phyloP scores from a whole-genome alignment of 1,284 basidiomycete species.

The Fistulinella cinereoalba region DNA sequence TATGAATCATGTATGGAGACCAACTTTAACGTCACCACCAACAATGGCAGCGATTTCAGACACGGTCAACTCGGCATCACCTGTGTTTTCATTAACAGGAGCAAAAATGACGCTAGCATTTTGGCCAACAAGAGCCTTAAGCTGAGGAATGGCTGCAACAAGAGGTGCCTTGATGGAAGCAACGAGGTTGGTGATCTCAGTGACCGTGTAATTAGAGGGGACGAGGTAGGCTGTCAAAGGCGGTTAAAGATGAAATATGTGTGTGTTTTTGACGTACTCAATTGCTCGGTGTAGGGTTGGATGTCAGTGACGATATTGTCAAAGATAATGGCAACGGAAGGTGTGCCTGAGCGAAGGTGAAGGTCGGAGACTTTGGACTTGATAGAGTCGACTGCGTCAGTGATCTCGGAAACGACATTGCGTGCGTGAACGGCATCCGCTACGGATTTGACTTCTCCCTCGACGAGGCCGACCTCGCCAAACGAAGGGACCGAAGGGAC shows the following conservation, averaged over 20 bases:
- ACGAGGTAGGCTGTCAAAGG: conserved; percentile 29
- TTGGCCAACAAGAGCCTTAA: conserved; percentile 37
- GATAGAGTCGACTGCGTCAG: not conserved
- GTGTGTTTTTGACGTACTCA: conserved; percentile 30
- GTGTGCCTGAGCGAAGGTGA: conserved; percentile 7
- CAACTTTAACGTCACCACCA: conserved; percentile 24
- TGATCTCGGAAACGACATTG: not conserved
- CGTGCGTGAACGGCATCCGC: too few species aligned
- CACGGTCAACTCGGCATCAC: conserved; percentile 22
- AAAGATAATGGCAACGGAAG: conserved; percentile 20
- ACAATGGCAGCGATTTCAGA: conserved; percentile 33
- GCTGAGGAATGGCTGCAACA: conserved; percentile 26
- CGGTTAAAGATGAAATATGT: conserved; percentile 3
- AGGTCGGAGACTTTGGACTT: not conserved
- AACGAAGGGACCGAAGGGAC: too few species aligned
- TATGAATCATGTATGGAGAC: not conserved
- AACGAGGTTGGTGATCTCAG: conserved; percentile 29
- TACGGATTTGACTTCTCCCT: too few species aligned
- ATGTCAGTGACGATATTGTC: conserved; percentile 28
- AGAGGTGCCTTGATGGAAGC: conserved; percentile 34
- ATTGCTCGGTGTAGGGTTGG: conserved; percentile 21
- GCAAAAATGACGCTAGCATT: conserved; percentile 33
- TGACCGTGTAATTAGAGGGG: conserved; percentile 31
- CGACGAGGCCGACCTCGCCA: too few species aligned
- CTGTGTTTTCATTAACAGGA: conserved; percentile 30